These are phyloP conservation scores for Ceratocystis albifundus DNA, from an alignment of 2,329 filamentous ascomycete species.

Conservation along the genomic window DNA sequence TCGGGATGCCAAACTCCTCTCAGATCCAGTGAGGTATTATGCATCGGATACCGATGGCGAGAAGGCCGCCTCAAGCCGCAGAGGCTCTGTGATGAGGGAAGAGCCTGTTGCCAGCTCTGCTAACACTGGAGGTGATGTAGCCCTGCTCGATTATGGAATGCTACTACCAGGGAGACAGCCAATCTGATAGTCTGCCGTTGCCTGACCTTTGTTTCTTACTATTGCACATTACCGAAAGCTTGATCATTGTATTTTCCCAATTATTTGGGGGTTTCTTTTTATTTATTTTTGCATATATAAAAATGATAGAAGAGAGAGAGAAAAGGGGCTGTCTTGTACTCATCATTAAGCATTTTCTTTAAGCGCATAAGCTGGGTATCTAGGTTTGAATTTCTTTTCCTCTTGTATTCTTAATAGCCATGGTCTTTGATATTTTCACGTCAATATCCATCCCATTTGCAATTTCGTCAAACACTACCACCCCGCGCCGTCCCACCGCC, in stretches of 20 bases:
- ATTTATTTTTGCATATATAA: no score
- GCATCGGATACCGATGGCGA: not conserved
- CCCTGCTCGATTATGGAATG: not conserved
- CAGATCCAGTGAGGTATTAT: slow-evolving; percentile 28
- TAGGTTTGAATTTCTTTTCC: not conserved
- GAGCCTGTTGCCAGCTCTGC: not conserved
- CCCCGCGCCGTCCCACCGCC: slow-evolving; percentile 52
- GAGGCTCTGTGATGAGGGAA: not conserved
- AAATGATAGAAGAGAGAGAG: no score
- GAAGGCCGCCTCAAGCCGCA: not conserved
- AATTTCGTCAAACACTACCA: slow-evolving; percentile 52
- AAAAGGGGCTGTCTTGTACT: no score
- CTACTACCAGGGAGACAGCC: not conserved
- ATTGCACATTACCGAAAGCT: not conserved
- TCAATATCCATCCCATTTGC: slow-evolving; percentile 21
- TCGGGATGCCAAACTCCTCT: slow-evolving; percentile 38
- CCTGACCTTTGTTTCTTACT: not conserved
- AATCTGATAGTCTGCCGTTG: not conserved
- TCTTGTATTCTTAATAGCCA: not conserved
- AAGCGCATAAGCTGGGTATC: not conserved
- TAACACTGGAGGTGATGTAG: not conserved
- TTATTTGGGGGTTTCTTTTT: no score
- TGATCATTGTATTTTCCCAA: not conserved
- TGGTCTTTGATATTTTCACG: slow-evolving; percentile 16
- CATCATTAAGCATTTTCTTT: no score